These are phyloP conservation scores for Hypomyces rosellus DNA, from an alignment of 2,329 filamentous ascomycete genomes.

Conservation along the genomic window DNA sequence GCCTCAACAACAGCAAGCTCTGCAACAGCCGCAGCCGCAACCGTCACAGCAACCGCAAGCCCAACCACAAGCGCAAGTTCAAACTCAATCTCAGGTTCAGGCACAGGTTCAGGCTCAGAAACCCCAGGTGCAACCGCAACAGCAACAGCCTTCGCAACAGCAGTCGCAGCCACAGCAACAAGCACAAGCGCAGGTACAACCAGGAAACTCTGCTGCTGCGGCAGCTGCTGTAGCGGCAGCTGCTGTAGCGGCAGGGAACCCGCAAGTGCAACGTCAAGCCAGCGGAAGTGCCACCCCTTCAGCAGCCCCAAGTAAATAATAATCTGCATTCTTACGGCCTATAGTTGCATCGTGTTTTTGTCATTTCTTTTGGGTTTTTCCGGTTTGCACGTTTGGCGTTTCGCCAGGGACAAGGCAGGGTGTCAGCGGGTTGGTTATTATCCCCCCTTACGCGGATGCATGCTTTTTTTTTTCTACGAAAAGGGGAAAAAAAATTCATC, in stretches of 20 bases:
- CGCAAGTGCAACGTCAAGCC: slow-evolving; percentile 26
- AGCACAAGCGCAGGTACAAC: slow-evolving; percentile 14
- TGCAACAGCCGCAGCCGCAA: slow-evolving; percentile 14
- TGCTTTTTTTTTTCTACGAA: neutral
- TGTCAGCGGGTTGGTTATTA: neutral
- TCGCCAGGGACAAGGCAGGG: neutral
- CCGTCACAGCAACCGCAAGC: slow-evolving; percentile 13
- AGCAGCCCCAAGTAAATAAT: slow-evolving; percentile 17
- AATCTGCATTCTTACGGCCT: slow-evolving; percentile 2
- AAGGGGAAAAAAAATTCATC: neutral
- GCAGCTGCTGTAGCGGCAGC: slow-evolving; percentile 12
- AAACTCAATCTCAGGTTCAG: slow-evolving; percentile 14
- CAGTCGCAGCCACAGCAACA: slow-evolving; percentile 12
- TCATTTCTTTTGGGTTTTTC: neutral
- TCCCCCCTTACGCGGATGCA: neutral
- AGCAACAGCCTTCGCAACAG: slow-evolving; percentile 13
- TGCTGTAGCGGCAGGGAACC: slow-evolving; percentile 16
- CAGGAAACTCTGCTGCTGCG: slow-evolving; percentile 14
- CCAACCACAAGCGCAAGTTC: slow-evolving; percentile 14
- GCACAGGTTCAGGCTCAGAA: slow-evolving; percentile 10
- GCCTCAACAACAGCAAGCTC: slow-evolving; percentile 14
- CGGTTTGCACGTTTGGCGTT: neutral
- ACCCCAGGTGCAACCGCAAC: slow-evolving; percentile 18
- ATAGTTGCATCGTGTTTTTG: neutral
- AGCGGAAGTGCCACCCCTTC: slow-evolving; percentile 37